Conservation (phyloP, 116 monocot species). For the Papilionanthe hybrid region DNA sequence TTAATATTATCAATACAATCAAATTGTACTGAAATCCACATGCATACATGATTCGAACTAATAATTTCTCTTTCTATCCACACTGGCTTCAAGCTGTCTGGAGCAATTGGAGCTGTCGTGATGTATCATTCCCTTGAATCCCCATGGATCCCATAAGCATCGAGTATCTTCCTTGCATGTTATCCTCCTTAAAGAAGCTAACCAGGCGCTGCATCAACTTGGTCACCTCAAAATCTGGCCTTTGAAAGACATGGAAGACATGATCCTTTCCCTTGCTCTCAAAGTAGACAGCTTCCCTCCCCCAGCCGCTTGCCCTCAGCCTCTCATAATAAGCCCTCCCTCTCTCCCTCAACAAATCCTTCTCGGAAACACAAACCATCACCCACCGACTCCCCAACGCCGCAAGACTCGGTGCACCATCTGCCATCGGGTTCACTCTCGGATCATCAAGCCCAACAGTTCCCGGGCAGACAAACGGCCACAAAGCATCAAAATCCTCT, state of each 20-base stretch:
- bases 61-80: too few relatives aligned
- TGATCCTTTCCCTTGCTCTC: slow-evolving; percentile 23
- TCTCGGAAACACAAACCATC: not conserved
- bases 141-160: too few relatives aligned
- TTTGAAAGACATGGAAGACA: slow-evolving; percentile 9
- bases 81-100: too few relatives aligned
- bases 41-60: too few relatives aligned
- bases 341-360: slow-evolving; percentile 9
- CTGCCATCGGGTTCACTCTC: too few relatives aligned
- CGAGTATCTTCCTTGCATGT: too few relatives aligned
- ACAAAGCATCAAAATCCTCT: not conserved
- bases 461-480: not conserved
- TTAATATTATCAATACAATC: too few relatives aligned
- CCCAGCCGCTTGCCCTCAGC: slow-evolving; percentile 18
- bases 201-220: not conserved
- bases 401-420: not conserved
- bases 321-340: not conserved
- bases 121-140: too few relatives aligned
- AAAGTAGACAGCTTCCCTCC: slow-evolving; percentile 12
- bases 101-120: too few relatives aligned
- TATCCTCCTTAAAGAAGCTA: not conserved
- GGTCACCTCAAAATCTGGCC: not conserved
- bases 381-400: slow-evolving; percentile 17
- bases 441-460: slow-evolving; percentile 4
- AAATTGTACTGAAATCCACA: too few relatives aligned